Evolutionary conservation across 805 yeast species (phyloP), one percentile per base, ranked within the genome.

Genomic region (Sungouiozyma ichnusensis): DNA sequence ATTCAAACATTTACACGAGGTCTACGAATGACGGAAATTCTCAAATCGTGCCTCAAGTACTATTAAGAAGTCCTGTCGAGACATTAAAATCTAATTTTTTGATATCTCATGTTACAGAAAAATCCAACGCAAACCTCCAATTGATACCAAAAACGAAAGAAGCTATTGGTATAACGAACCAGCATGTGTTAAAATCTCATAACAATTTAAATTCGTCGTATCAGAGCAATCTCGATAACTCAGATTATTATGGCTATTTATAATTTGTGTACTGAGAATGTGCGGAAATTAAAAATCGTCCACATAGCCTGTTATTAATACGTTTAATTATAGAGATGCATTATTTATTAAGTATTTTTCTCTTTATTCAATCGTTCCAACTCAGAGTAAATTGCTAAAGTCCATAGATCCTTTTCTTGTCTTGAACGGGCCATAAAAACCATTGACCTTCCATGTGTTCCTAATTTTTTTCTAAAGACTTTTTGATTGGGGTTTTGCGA

Each of bases 381-480:
- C 37, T 65, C 67, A n/a, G 55, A 48, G 40, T 57, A 53, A 19
- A 67, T 45, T 19, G 58, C 51, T 14, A 60, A 47, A 2, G 84
- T 88, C 97, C 97, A 88, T 27, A 75, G 47, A 53, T 90, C 96
- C 41, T 88, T 67, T 51, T 86, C 95, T 47, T 81, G 81, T 33
- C 90, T 65, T 1, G 95, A 84, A 37, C 87, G 62, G 8, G 95
- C 80, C 74, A 86, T 71, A 55, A 88, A 87, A 2, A 82, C 79
- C 65, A 82, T 67, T 36, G 78, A 71, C 40, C 69, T 69, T 1
- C 95, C 92, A 1, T 79, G 72, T 2, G 76, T 73, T 4, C 88
- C 90, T 33, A 82, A 60, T 41, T 74, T 69, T 15, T 72, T 66
- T 20, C 33, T 16, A 5, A 3, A 72, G 72, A 54, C 74, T 8